These are phyloP conservation scores for Tetratostichococcus sp. DNA, from an alignment of 139 green algal species.

Conservation along the genomic window DNA sequence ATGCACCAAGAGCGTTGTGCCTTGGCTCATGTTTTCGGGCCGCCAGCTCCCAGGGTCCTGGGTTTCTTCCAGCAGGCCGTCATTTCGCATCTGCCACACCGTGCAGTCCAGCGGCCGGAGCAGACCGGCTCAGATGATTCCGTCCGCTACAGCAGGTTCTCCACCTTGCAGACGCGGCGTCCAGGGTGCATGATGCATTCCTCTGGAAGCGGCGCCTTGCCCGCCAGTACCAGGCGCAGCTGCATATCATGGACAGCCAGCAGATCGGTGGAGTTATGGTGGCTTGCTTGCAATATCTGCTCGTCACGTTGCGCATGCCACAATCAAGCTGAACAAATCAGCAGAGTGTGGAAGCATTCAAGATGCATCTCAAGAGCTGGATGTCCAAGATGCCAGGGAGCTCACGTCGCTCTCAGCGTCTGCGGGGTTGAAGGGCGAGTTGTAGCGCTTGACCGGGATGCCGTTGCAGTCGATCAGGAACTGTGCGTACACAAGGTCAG, in stretches of 20 bases:
- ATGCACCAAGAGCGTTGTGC: too few relatives aligned
- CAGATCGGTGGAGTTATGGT: too few relatives aligned
- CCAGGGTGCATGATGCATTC: slow-evolving; percentile 75
- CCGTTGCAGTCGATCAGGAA: slow-evolving; percentile 75
- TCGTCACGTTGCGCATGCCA: too few relatives aligned
- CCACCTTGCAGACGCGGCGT: slow-evolving; percentile 73
- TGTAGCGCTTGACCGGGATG: slow-evolving; percentile 71
- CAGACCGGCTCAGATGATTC: too few relatives aligned
- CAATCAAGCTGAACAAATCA: background rate
- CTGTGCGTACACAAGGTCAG: too few relatives aligned
- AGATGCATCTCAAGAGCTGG: too few relatives aligned
- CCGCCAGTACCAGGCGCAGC: slow-evolving; percentile 50
- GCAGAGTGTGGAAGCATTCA: too few relatives aligned
- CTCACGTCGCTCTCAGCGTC: slow-evolving; percentile 71
- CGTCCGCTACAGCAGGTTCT: slow-evolving; percentile 6
- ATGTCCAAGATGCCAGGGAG: background rate
- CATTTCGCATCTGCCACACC: background rate
- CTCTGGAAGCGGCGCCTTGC: slow-evolving; percentile 38
- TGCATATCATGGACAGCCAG: background rate
- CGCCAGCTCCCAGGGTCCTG: background rate
- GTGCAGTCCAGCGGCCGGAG: too few relatives aligned
- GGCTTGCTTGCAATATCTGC: too few relatives aligned
- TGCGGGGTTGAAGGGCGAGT: slow-evolving; percentile 66
- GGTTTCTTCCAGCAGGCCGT: background rate
- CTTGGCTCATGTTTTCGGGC: background rate